Percentiles rank a stretch among this genome's conserved stretches.
phyloP scores from a whole-genome alignment of 371 early-diverging fungal species.

The Cokeromyces recurvatus region DNA sequence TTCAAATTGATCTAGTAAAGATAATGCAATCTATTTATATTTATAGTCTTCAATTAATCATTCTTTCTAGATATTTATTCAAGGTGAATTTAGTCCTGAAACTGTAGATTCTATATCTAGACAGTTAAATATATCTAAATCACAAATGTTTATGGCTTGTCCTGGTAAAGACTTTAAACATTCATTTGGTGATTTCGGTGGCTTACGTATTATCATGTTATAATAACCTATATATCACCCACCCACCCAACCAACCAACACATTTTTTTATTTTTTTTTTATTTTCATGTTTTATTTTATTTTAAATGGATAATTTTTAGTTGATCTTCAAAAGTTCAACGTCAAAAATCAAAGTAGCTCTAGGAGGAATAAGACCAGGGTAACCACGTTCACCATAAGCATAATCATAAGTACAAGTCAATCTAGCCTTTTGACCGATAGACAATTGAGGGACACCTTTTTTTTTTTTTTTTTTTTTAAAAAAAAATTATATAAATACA shows the following conservation, averaged over 20 bases:
- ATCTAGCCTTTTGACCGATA: conserved; percentile 66
- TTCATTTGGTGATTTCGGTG: conserved; percentile 39
- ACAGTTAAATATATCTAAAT: conserved; percentile 35
- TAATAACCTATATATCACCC: conserved; percentile 4
- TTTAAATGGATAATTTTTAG: too few species aligned
- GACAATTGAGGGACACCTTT: conserved; percentile 83
- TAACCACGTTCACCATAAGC: conserved; percentile 70
- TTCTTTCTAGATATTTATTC: conserved; percentile 28
- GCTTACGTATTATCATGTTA: conserved; percentile 47
- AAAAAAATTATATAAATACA: background rate
- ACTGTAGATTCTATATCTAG: conserved; percentile 42
- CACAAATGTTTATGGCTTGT: conserved; percentile 46
- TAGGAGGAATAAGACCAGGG: conserved; percentile 76
- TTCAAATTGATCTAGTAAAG: conserved; percentile 44
- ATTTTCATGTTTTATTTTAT: too few species aligned
- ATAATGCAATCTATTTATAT: background rate
- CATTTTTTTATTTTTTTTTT: too few species aligned
- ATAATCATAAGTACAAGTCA: conserved; percentile 71
- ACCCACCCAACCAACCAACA: too few species aligned
- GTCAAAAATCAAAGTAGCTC: conserved; percentile 79
- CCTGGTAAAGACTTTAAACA: conserved; percentile 33
- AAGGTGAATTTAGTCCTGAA: conserved; percentile 39
- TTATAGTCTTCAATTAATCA: too few species aligned
- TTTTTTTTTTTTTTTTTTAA: too few species aligned
- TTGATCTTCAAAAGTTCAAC: conserved; percentile 83